phyloP scores from a whole-genome alignment of 83 land plant species.

The Isoetes engelmannii region DNA sequence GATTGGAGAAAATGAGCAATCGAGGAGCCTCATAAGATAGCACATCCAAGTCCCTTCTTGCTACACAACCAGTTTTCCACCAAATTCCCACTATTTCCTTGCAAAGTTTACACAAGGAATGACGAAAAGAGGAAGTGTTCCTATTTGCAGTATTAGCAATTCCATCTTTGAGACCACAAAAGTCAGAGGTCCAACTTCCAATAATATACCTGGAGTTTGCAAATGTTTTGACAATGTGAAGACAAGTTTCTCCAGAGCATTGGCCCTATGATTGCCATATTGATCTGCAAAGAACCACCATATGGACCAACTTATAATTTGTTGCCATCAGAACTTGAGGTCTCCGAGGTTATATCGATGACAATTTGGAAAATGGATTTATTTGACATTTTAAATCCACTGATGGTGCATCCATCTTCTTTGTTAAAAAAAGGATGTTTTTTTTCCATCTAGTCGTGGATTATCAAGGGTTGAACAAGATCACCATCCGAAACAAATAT shows the following conservation, averaged over 20 bases:
- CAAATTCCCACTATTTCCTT: constrained; percentile 9
- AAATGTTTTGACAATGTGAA: constrained; percentile 20
- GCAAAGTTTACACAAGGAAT: not conserved
- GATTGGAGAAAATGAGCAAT: constrained; percentile 17
- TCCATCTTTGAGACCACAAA: not conserved
- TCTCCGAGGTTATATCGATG: constrained; percentile 18
- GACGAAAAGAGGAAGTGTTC: not conserved
- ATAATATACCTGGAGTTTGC: constrained; percentile 1
- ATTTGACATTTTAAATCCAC: constrained; percentile 19
- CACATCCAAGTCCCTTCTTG: not conserved
- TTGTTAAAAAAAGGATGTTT: constrained; percentile 21
- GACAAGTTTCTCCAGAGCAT: constrained; percentile 13
- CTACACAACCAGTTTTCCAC: not conserved
- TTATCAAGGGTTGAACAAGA: constrained; percentile 17
- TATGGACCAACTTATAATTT: constrained; percentile 19
- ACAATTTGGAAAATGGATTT: constrained; percentile 18
- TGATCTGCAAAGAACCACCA: constrained; percentile 13
- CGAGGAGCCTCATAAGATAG: not conserved
- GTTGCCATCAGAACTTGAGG: constrained; percentile 9
- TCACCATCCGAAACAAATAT: constrained; percentile 17
- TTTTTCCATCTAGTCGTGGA: constrained; percentile 12
- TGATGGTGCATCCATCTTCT: constrained; percentile 6
- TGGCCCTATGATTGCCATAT: constrained; percentile 19
- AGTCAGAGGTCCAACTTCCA: not conserved
- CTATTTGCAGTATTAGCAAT: not conserved